These are phyloP conservation scores for Globisporangium polare DNA, from an alignment of 352 stramenopile species.

Conservation along the genomic window DNA sequence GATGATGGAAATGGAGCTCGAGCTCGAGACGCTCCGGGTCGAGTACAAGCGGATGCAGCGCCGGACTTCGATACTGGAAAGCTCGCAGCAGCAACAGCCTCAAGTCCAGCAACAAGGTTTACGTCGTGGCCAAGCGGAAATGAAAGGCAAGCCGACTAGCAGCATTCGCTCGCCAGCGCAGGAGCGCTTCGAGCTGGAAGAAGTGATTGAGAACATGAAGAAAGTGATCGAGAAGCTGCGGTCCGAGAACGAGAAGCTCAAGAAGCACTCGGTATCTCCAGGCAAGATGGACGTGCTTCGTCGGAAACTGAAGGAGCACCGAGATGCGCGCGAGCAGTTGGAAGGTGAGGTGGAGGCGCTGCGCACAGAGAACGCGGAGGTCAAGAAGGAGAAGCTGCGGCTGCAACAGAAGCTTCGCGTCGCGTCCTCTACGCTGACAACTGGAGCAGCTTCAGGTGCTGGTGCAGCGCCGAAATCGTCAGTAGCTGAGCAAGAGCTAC, in stretches of 20 bases:
- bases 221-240: conserved; percentile 77
- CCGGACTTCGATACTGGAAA: conserved; percentile 17
- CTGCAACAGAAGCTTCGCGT: conserved; percentile 63
- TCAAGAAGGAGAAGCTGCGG: conserved; percentile 61
- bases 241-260: conserved; percentile 62
- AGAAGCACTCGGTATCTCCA: conserved; percentile 33
- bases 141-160: background rate
- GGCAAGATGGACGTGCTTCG: conserved; percentile 41
- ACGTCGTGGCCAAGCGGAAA: background rate
- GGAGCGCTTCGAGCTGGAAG: conserved; percentile 61
- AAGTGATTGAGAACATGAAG: conserved; percentile 82
- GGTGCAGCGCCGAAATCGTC: conserved; percentile 7
- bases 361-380: conserved; percentile 28
- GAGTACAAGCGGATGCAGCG: conserved; percentile 57
- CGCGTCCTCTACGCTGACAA: conserved; percentile 24
- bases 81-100: conserved; percentile 7
- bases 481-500: conserved; percentile 19
- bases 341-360: conserved; percentile 39
- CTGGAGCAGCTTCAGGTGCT: conserved; percentile 3
- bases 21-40: conserved; percentile 64
- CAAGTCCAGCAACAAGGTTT: background rate
- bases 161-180: conserved; percentile 18
- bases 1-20: conserved; percentile 62
- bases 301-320: conserved; percentile 43
- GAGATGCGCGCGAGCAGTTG: conserved; percentile 35